Base-by-base conservation (phyloP, 495 filamentous ascomycete genomes). In the Aspergillus ostianus region DNA sequence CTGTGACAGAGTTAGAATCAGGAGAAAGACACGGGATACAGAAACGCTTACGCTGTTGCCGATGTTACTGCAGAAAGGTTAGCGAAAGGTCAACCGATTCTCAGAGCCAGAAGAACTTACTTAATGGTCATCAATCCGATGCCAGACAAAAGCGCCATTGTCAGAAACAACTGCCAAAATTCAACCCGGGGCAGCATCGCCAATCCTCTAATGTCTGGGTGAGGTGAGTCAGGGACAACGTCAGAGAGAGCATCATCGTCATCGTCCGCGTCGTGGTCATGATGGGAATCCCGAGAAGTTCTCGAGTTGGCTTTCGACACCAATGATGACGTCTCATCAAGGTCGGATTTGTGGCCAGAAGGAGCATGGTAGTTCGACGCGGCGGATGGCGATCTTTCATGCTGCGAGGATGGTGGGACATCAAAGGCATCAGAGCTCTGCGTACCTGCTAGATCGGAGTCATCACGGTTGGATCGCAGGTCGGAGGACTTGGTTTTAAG, bases 101-200 rank as follows among this genome's bases (percentile, higher is more conserved):
- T 5, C 19, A 10, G 17, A 15, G 6, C 49, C 56, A 23, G n/a
- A 49, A 13, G 26, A 50, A 83, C 91, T 74, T 77, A 96, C 92
- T 98, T 98, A 71, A 98, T 98, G 3, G 95, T 98, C 94, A 98
- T 98, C 67, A 98, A 73, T 12, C 94, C 94, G 68, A 97, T 90
- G 47, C 94, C 94, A 19, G 92, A 91, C 60, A 98, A 77, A 17
- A 97, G 81, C 32, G 88, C 93, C 83, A 98, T 88, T 44, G 95
- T 84, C 53, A 83, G 64, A 70, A 92, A 98, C 45, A 95, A 75
- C 64, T 94, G 86, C 91, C 92, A 98, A 73, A 98, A 98, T 53
- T 96, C 90, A 54, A 87, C 61, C 50, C 80, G 83, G 36, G 76
- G 77, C n/a, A 97, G 79, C 74, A 98, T 81, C 44, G 84, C 84